A percentile compares a stretch with the other conserved stretches of the same genome.
Conservation (phyloP, 73 alveolate genomes). For the Symbiodinium natans region DNA sequence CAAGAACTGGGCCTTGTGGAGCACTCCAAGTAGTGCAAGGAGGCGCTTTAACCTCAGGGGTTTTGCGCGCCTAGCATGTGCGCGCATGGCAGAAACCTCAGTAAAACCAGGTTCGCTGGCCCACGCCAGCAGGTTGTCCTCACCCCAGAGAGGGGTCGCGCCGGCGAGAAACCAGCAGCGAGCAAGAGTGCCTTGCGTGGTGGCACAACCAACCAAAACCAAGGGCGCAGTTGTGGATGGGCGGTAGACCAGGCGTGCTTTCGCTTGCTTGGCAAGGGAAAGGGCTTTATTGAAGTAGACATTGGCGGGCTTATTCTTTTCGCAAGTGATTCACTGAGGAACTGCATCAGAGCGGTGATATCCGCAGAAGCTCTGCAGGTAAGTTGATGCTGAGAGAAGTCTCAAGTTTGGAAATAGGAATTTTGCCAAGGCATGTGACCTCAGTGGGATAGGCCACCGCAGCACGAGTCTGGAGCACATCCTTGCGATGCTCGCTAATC, state of each 20-base stretch:
- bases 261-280: neutral
- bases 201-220: neutral
- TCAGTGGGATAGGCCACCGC: neutral
- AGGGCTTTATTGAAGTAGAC: neutral
- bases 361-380: neutral
- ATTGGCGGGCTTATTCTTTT: neutral
- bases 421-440: neutral
- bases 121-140: neutral
- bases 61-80: neutral
- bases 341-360: neutral
- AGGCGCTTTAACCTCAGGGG: neutral
- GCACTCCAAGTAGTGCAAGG: neutral
- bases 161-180: neutral
- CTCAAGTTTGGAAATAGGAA: neutral
- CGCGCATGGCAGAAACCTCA: neutral
- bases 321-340: neutral
- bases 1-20: neutral
- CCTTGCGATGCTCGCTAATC: neutral
- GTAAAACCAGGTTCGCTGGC: neutral
- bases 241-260: neutral
- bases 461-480: neutral
- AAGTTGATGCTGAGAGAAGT: neutral
- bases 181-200: neutral
- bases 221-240: neutral
- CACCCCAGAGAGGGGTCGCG: neutral